Evolutionary conservation across 1,284 basidiomycete genomes (phyloP).

Genomic region (Ceratobasidium sp.): DNA sequence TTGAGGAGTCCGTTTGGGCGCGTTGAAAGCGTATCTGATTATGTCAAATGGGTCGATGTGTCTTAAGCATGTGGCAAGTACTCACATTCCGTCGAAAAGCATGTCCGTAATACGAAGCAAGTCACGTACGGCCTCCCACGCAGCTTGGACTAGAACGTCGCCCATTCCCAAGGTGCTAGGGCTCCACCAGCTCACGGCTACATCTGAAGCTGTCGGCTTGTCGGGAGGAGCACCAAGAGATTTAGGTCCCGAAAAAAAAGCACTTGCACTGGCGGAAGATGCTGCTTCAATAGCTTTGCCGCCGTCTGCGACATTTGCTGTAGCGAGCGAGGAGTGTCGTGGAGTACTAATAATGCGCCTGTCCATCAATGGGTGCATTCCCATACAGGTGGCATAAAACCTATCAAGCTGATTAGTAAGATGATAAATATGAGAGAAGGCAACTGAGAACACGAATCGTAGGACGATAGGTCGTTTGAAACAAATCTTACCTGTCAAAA

Average conservation of each 20-base stretch:
- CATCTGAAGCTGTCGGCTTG: neutral
- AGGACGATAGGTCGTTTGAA: neutral
- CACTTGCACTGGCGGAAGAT: neutral
- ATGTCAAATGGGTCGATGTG: neutral
- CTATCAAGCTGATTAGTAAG: neutral
- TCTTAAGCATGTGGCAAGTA: neutral
- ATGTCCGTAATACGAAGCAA: slow-evolving; percentile 18
- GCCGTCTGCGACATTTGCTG: neutral
- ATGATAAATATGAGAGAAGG: neutral
- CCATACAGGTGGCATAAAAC: slow-evolving; percentile 24
- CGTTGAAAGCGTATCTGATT: slow-evolving; percentile 28
- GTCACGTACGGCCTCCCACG: slow-evolving; percentile 32
- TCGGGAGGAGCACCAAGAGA: neutral
- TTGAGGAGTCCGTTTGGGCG: slow-evolving; percentile 20
- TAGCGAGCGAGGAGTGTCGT: slow-evolving; percentile 22
- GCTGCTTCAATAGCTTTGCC: neutral
- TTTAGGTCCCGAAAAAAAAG: neutral
- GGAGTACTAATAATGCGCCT: slow-evolving; percentile 26
- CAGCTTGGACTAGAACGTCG: slow-evolving; percentile 18
- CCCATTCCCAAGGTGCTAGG: slow-evolving; percentile 22
- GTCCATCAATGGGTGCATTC: slow-evolving; percentile 34
- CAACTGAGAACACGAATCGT: neutral
- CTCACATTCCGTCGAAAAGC: slow-evolving; percentile 30
- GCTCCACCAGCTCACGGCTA: slow-evolving; percentile 10
- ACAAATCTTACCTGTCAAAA: slow-evolving; percentile 13